Base-by-base conservation (phyloP, 208 protist species). In the Trypanosoma grayi region DNA sequence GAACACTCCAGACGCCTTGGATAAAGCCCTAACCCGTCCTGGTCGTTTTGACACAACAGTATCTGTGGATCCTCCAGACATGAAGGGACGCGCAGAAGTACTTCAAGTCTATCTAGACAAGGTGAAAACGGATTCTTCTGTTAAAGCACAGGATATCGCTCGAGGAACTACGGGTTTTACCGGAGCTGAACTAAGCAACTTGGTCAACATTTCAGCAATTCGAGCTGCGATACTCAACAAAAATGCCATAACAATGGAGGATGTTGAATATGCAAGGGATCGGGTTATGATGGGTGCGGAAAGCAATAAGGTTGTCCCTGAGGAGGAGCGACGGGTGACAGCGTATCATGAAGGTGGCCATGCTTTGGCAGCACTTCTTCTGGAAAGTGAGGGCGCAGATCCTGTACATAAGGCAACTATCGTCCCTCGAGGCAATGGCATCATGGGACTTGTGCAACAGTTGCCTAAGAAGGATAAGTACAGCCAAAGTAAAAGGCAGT, bases 1-100 rank as follows among this genome's bases (percentile, higher is more conserved):
- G 1, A 99, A 99, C 77, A 98, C 95, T 13, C 96, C 97, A n/a
- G 92, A 99, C 16, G 68, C 84, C 13, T 70, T 99, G 2, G 98
- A 99, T 63, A 85, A 86, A 41, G 97, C 97, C 14, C 70, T 98
- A 9, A 94, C 79, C 8, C 83, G 97, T 18, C 94, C 95, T 25
- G 97, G 92, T 16, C 83, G 92, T 16, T 75, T 97, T 40, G 92
- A 97, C 64, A 94, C 78, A 22, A 90, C 75, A 47, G 85, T 97
- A 41, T 70, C 87, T 9, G 83, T 97, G 7, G 89, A 97, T 53
- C 88, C 88, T 8, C 92, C 92, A 6, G 92, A 97, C 66, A 87
- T 95, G 81, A 93, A 92, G 68, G 92, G 92, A 5, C 82, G 92
- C 13, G 77, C 79, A 22, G 92, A 93, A 45, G 87, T 97, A 24